Evolutionary conservation across 1,284 basidiomycete species (phyloP), one percentile per base, ranked within the genome.

Genomic region (Kalmanozyma brasiliensis): DNA sequence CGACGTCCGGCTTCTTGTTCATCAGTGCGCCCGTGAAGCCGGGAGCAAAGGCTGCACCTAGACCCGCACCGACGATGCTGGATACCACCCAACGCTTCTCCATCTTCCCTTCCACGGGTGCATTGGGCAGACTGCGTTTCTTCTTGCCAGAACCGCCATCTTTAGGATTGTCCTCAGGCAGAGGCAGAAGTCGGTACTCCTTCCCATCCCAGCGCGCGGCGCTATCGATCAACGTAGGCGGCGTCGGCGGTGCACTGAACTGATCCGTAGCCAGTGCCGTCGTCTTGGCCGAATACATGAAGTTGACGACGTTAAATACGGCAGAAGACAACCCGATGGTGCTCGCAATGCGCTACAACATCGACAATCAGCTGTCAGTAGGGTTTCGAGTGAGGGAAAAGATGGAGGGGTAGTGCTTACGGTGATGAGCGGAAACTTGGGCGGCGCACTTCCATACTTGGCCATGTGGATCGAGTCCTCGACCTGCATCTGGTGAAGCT

Each of bases 201-300:
- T 30, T 9, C 20, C 56, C 60, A 33, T 69, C 56, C 60, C 56
- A 63, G 9, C 29, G 60, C 13, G 46, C 60, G 9, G 60, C 60
- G 20, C 47, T 49, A 29, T 69, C 66, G 3, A 63, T 29, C 1
- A 69, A 17, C 5, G 66, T 63, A 13, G 66, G 66, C n/a, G 66
- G 66, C 2, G 40, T 56, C 4, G 66, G 66, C 4, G 66, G 60
- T 0, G 51, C 20, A 0, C 51, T 48, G 45, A 69, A 69, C 17
- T 58, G 55, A 6, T 10, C 14, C 9, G 60, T 56, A 4, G 60
- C 60, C 23, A 58, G 17, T 6, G 49, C 48, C 4, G 66, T 69
- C 13, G 59, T 69, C 56, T 64, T 69, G 47, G 41, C 49, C 0
- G 59, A 40, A 10, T 52, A 59, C 24, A 60, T 16, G 24, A 55